phyloP scores from a whole-genome alignment of 495 filamentous ascomycete species.

The Aspergillus nanangensis region DNA sequence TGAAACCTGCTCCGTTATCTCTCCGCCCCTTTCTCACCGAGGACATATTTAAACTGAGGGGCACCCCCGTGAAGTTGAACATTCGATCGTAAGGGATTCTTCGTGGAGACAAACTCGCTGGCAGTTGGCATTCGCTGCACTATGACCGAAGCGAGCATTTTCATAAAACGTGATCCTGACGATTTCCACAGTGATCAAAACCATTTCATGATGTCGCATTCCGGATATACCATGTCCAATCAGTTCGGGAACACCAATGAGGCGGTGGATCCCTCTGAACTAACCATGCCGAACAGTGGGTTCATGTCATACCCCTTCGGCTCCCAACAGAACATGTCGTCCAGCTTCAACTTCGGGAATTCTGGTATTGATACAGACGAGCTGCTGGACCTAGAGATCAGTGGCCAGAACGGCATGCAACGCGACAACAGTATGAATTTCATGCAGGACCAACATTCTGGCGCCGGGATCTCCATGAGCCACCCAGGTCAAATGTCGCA shows the following conservation, averaged over 20 bases:
- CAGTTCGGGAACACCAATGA: constrained; percentile 63
- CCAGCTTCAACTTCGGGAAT: constrained; percentile 49
- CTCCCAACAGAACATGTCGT: constrained; percentile 49
- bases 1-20: too few relatives aligned
- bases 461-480: constrained; percentile 42
- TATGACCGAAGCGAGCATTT: constrained; percentile 51
- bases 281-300: constrained; percentile 60
- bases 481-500: constrained; percentile 59
- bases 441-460: constrained; percentile 40
- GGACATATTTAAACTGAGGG: background rate
- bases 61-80: background rate
- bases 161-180: constrained; percentile 75
- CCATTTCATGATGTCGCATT: constrained; percentile 51
- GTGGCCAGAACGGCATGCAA: constrained; percentile 37
- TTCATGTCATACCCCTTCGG: constrained; percentile 48
- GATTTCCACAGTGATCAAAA: constrained; percentile 52
- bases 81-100: constrained; percentile 19
- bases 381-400: constrained; percentile 48
- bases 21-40: background rate
- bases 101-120: constrained; percentile 8
- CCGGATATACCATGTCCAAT: constrained; percentile 57
- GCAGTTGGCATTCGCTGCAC: constrained; percentile 9
- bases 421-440: constrained; percentile 39
- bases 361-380: constrained; percentile 53
- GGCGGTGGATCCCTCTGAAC: constrained; percentile 80